phyloP scores from a whole-genome alignment of 345 rosid species.

The Leavenworthia alabamica region DNA sequence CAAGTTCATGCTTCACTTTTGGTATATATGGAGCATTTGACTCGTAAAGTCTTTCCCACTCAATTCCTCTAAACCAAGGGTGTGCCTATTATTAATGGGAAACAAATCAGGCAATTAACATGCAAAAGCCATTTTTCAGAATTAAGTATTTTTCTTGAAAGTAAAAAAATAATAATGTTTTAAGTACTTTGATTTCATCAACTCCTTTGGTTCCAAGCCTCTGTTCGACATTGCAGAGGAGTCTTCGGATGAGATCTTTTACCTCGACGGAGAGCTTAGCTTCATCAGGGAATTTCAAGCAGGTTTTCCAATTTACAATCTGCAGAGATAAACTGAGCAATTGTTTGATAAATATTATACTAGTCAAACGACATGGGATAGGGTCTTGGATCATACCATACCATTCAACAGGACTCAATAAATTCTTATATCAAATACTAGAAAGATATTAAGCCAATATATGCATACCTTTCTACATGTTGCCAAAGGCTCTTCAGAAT shows the following conservation, averaged over 20 bases:
- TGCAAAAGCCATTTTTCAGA: neutral
- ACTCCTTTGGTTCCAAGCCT: conserved; percentile 67
- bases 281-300: conserved; percentile 60
- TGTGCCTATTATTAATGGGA: conserved; percentile 34
- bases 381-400: conserved; percentile 12
- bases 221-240: conserved; percentile 56
- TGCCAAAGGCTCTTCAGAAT: conserved; percentile 40
- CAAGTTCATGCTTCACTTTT: conserved; percentile 54
- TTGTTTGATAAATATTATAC: conserved; percentile 30
- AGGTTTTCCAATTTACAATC: conserved; percentile 65
- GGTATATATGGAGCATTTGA: conserved; percentile 60
- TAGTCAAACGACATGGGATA: conserved; percentile 1
- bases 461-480: conserved; percentile 44
- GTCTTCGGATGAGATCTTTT: conserved; percentile 52
- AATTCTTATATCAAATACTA: neutral
- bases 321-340: conserved; percentile 37
- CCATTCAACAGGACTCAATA: neutral
- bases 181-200: conserved; percentile 49
- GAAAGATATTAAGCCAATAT: conserved; percentile 14
- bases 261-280: conserved; percentile 54
- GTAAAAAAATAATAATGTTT: conserved; percentile 15
- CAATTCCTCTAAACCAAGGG: conserved; percentile 53
- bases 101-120: neutral
- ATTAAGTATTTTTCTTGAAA: neutral
- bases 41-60: conserved; percentile 56